Evolutionary conservation across 495 filamentous ascomycete genomes (phyloP).

Genomic region (Saxophila tyrrhenica): DNA sequence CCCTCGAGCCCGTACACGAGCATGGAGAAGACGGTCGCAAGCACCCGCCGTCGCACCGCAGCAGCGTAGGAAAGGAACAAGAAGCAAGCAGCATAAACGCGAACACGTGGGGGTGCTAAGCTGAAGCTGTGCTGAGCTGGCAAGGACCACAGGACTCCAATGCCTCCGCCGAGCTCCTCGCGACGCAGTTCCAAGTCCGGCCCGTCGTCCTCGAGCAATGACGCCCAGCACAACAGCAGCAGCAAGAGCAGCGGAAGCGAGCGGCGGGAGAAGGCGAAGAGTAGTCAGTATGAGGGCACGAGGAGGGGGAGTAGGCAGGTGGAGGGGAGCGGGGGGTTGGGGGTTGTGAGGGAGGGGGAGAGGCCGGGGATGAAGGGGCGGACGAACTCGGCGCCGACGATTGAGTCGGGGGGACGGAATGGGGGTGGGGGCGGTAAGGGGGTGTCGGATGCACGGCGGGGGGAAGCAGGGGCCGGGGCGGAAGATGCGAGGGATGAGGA

Average conservation of each 20-base stretch:
- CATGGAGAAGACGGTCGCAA: neutral
- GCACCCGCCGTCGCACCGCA: neutral
- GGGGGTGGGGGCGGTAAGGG: neutral
- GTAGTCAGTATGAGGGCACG: slow-evolving; percentile 2
- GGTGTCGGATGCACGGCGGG: neutral
- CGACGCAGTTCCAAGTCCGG: slow-evolving; percentile 9
- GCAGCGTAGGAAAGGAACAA: too few relatives aligned
- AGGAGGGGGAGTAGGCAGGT: slow-evolving; percentile 10
- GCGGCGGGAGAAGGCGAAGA: slow-evolving; percentile 17
- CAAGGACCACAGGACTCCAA: too few relatives aligned
- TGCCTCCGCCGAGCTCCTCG: slow-evolving; percentile 2
- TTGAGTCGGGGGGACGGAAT: slow-evolving; percentile 6
- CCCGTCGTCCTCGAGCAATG: slow-evolving; percentile 3
- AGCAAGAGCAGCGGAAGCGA: too few relatives aligned
- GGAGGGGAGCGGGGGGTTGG: too few relatives aligned
- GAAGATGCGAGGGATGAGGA: slow-evolving; percentile 18
- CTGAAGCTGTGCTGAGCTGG: too few relatives aligned
- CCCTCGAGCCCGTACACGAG: neutral
- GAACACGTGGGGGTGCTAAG: neutral
- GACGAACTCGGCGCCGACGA: slow-evolving; percentile 19
- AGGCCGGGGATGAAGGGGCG: slow-evolving; percentile 15
- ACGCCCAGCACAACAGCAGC: slow-evolving; percentile 1
- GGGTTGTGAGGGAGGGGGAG: slow-evolving; percentile 7
- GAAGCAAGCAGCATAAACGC: neutral
- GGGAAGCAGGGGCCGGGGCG: neutral